Evolutionary conservation across 2,329 filamentous ascomycete genomes (phyloP).

Genomic region (Aphanoascus verrucosus): DNA sequence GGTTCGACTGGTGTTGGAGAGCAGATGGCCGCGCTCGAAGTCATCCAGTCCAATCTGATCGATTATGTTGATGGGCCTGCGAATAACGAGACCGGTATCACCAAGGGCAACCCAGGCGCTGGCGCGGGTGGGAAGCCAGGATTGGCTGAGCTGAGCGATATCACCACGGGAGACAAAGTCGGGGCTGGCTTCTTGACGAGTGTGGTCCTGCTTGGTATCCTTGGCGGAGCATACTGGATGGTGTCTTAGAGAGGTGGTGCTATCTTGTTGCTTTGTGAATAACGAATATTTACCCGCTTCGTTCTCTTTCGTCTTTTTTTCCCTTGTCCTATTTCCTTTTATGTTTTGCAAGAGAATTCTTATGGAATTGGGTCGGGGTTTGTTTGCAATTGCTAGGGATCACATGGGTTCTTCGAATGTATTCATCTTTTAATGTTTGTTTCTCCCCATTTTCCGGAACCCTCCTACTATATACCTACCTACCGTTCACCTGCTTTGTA

Average conservation of each 20-base stretch:
- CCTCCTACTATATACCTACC: neutral
- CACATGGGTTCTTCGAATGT: slow-evolving; percentile 2
- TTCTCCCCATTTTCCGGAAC: neutral
- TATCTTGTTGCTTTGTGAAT: slow-evolving; percentile 4
- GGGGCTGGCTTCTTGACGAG: slow-evolving; percentile 59
- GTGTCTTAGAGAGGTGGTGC: slow-evolving; percentile 21
- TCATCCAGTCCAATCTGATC: slow-evolving; percentile 47
- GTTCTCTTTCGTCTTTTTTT: neutral
- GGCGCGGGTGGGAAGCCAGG: slow-evolving; percentile 33
- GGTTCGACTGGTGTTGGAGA: slow-evolving; percentile 54
- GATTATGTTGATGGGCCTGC: slow-evolving; percentile 33
- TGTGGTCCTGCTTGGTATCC: slow-evolving; percentile 44
- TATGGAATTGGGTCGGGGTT: neutral
- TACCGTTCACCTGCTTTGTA: neutral
- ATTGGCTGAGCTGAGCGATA: slow-evolving; percentile 29
- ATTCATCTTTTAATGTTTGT: slow-evolving; percentile 1
- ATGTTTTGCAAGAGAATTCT: neutral
- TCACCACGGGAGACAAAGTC: slow-evolving; percentile 53
- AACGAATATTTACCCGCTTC: neutral
- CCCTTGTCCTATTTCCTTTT: neutral
- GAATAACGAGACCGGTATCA: slow-evolving; percentile 43
- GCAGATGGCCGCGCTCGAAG: slow-evolving; percentile 59
- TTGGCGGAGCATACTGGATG: slow-evolving; percentile 49
- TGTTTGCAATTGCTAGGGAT: neutral
- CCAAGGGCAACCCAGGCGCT: slow-evolving; percentile 32